Percentiles rank a stretch among this genome's conserved stretches.
These are phyloP conservation scores for Hypoxylon sp. DNA, from an alignment of 2,329 filamentous ascomycete species.

Conservation along the genomic window DNA sequence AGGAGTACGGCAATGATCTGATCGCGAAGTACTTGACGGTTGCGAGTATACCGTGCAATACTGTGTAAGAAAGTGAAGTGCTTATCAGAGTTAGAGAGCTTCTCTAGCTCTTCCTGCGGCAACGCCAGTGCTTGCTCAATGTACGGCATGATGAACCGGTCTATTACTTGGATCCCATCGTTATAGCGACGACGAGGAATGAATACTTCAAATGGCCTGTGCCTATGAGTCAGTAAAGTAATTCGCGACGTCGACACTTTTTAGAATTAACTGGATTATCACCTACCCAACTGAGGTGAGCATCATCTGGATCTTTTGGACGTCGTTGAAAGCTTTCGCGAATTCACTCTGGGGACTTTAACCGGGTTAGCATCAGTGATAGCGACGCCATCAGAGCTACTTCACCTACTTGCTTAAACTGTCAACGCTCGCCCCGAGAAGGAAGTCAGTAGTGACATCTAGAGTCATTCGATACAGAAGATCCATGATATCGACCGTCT, in stretches of 20 bases:
- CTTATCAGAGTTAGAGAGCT: constrained; percentile 76
- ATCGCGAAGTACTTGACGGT: constrained; percentile 76
- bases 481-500: constrained; percentile 71
- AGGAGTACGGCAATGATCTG: constrained; percentile 81
- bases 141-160: constrained; percentile 78
- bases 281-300: constrained; percentile 67
- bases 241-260: not conserved
- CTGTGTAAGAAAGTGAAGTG: constrained; percentile 84
- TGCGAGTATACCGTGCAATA: constrained; percentile 77
- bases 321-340: constrained; percentile 77
- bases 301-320: constrained; percentile 77
- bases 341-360: constrained; percentile 71
- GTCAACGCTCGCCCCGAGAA: constrained; percentile 73
- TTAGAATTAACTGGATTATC: constrained; percentile 7
- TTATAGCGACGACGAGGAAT: constrained; percentile 74
- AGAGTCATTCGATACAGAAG: constrained; percentile 77
- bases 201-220: constrained; percentile 70
- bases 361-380: constrained; percentile 35
- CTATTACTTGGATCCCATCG: constrained; percentile 73
- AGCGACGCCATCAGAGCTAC: not conserved
- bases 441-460: constrained; percentile 77
- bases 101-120: constrained; percentile 75
- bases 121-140: constrained; percentile 77
- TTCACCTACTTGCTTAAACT: constrained; percentile 59
- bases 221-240: constrained; percentile 44